Percentiles rank a stretch among this genome's conserved stretches.
These are phyloP conservation scores for Kodamaea fungicola DNA, from an alignment of 1,139 yeast genomes.

Conservation along the genomic window DNA sequence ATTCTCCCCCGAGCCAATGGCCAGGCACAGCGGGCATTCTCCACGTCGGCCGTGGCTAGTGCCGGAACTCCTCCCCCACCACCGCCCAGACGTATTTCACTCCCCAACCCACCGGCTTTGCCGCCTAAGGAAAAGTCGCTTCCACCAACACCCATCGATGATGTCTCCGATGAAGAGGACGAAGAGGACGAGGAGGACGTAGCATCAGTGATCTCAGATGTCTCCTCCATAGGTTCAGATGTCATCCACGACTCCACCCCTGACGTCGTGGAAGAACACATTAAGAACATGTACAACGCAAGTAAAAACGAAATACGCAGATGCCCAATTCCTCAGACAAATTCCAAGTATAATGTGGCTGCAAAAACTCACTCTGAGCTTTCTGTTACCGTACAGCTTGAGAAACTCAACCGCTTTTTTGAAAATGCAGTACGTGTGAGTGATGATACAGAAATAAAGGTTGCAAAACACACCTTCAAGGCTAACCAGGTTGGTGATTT, in stretches of 20 bases:
- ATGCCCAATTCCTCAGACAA: slow-evolving; percentile 25
- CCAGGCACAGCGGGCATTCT: not conserved
- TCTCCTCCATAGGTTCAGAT: slow-evolving; percentile 21
- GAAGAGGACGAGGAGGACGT: slow-evolving; percentile 12
- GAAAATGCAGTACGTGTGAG: slow-evolving; percentile 11
- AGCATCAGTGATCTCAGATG: slow-evolving; percentile 14
- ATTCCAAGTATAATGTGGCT: slow-evolving; percentile 8
- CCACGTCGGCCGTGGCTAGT: not conserved
- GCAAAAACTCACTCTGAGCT: slow-evolving; percentile 10
- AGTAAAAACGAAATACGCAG: slow-evolving; percentile 32
- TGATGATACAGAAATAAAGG: slow-evolving; percentile 10
- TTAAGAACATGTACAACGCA: slow-evolving; percentile 32
- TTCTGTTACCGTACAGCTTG: slow-evolving; percentile 25
- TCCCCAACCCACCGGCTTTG: slow-evolving; percentile 8
- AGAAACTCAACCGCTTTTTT: slow-evolving; percentile 23
- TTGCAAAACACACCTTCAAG: slow-evolving; percentile 28
- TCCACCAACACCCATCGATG: slow-evolving; percentile 3
- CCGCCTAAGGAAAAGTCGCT: slow-evolving; percentile 3
- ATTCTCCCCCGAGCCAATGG: not conserved
- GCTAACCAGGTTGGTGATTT: slow-evolving; percentile 41
- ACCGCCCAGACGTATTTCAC: slow-evolving; percentile 24
- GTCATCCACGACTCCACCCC: slow-evolving; percentile 17
- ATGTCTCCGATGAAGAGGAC: slow-evolving; percentile 1
- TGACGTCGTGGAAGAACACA: slow-evolving; percentile 18
- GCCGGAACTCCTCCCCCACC: slow-evolving; percentile 6